Evolutionary conservation across 176 grass and related monocot genomes (phyloP), one percentile per base, ranked within the genome.

Genomic region (Sorghum bicolor): DNA sequence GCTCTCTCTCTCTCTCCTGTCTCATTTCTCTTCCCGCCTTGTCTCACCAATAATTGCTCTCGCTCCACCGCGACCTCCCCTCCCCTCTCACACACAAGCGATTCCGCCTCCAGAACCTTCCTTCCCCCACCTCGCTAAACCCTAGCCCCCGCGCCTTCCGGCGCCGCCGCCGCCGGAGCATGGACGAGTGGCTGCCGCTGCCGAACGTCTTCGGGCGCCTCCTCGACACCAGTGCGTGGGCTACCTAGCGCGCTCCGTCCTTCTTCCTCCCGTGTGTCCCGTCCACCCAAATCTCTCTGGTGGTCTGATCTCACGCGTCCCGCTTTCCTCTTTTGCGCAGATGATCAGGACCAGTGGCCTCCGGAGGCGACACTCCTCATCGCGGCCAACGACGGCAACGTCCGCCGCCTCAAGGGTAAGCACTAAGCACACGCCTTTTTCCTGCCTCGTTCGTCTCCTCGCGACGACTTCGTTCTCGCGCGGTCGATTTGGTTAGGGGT

Each of bases 331-430:
- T 5, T 30, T 5, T 39, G 4, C 26, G 38, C 60, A 65, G 77
- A 33, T 45, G 61, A 79, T 30, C n/a, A 79, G 39, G 77, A 66
- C 26, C 10, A 79, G 39, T 79, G 61, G 77, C 61, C 77, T 45
- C 77, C 17, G 17, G 77, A 65, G 77, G 77, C 77, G 77, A 47
- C 25, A 16, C 77, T 79, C 38, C 39, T 79, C 61, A 5, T 44
- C 61, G 61, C 25, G 61, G 77, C 77, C 39, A 8, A 65, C 77
- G 2, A 31, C 25, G 39, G 61, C 37, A 66, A 79, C 29, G 1
- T 79, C 84, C 19, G 84, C 75, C 84, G 66, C 67, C 52, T 86
- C 84, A 86, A 86, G 67, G 75, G 83, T 57, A 57, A 10, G 53
- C 53, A n/a, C 19, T 78, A 70, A n/a, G 7, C 50, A 61, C 76